Percentiles rank a stretch among this genome's conserved stretches.
phyloP scores from a whole-genome alignment of 2,329 filamentous ascomycete genomes.

The Penicillium vulpinum region DNA sequence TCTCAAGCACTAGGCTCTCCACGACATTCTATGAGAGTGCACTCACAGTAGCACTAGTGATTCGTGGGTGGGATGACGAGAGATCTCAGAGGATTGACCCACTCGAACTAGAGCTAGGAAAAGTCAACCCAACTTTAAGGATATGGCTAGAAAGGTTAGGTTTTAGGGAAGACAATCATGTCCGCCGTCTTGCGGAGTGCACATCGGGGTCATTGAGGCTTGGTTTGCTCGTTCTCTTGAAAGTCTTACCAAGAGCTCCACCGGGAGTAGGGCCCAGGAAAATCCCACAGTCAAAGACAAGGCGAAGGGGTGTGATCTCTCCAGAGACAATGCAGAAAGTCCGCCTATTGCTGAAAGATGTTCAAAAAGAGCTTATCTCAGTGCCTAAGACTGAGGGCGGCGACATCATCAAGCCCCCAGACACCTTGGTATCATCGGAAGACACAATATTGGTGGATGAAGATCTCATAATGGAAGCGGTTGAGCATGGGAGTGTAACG shows the following conservation, averaged over 20 bases:
- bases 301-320: not conserved
- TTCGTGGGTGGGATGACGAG: slow-evolving; percentile 1
- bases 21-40: slow-evolving; percentile 2
- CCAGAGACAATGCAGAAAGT: not conserved
- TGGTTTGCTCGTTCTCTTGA: slow-evolving; percentile 1
- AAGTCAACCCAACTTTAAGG: not conserved
- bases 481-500: no score
- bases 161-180: not conserved
- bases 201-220: not conserved
- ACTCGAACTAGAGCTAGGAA: not conserved
- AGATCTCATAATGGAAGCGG: no score
- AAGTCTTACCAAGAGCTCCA: not conserved
- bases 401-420: no score
- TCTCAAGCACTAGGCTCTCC: not conserved
- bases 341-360: not conserved
- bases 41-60: not conserved
- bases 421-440: no score
- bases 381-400: not conserved
- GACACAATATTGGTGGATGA: no score
- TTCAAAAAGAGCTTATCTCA: not conserved
- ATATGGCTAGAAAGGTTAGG: slow-evolving; percentile 1
- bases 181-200: not conserved
- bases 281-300: not conserved
- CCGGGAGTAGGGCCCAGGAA: not conserved
- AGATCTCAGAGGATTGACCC: not conserved